A percentile compares a stretch with the other conserved stretches of the same genome.
Conservation (phyloP, 2,329 filamentous ascomycete genomes). For the Pestalotiopsis sp. region DNA sequence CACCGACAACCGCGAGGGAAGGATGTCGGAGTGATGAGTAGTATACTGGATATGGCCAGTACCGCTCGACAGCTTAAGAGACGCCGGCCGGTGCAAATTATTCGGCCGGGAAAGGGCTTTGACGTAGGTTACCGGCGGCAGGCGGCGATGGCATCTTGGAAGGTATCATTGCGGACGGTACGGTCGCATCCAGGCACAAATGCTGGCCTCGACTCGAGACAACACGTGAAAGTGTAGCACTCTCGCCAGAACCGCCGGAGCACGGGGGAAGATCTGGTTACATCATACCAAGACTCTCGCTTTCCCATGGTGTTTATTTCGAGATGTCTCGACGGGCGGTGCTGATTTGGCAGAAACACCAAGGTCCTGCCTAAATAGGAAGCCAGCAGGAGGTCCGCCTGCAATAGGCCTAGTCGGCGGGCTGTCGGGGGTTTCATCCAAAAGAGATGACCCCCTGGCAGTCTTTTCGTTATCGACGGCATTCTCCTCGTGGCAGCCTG, state of each 20-base stretch:
- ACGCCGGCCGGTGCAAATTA: not conserved
- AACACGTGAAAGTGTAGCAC: not conserved
- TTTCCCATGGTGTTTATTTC: not conserved
- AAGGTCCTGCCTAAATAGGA: not conserved
- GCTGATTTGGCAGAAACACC: slow-evolving; percentile 3
- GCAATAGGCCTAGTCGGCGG: not conserved
- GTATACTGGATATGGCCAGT: not conserved
- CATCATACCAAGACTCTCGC: not conserved
- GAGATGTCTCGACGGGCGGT: not conserved
- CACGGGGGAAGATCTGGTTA: not conserved
- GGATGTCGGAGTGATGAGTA: not conserved
- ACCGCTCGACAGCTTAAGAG: not conserved
- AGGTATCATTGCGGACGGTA: not conserved
- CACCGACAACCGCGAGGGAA: not conserved
- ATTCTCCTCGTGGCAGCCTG: not conserved
- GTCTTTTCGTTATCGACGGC: not conserved
- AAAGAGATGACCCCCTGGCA: not conserved
- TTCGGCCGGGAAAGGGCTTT: not conserved
- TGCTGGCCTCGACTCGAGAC: not conserved
- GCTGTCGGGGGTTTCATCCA: not conserved
- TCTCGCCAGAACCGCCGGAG: not conserved
- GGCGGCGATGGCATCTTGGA: not conserved
- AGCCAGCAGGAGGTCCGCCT: not conserved
- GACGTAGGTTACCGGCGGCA: not conserved
- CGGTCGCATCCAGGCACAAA: not conserved